Evolutionary conservation across 2,329 filamentous ascomycete species (phyloP).

Genomic region (Fonsecaea monophora): DNA sequence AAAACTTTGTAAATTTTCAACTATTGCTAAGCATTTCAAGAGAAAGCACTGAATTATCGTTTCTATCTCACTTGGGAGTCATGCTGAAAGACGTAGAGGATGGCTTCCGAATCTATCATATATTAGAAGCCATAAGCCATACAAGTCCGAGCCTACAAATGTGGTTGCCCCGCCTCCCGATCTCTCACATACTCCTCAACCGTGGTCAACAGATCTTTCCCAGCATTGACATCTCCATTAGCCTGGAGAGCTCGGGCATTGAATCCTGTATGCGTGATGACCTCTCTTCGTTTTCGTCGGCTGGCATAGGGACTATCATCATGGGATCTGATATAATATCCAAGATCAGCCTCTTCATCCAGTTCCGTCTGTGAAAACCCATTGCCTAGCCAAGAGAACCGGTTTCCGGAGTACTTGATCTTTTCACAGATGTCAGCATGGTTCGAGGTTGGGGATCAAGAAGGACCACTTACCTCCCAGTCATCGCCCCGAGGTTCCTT

Average conservation of each 20-base stretch:
- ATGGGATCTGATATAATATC: conserved; percentile 10
- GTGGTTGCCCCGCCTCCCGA: background rate
- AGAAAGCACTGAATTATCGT: background rate
- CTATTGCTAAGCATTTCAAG: background rate
- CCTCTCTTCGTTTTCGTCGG: conserved; percentile 8
- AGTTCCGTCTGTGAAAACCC: conserved; percentile 12
- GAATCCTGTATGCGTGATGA: conserved; percentile 10
- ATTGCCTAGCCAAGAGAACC: conserved; percentile 11
- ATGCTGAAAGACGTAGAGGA: background rate
- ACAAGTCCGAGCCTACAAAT: background rate
- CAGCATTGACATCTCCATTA: background rate
- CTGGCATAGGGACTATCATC: conserved; percentile 10
- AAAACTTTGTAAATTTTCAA: too few species aligned
- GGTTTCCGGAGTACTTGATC: conserved; percentile 13
- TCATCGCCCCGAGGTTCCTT: conserved; percentile 47
- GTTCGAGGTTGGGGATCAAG: background rate
- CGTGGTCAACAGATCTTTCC: background rate
- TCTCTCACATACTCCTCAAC: background rate
- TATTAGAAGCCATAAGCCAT: background rate
- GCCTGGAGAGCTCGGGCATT: conserved; percentile 2
- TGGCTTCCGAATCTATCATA: background rate
- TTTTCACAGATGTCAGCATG: background rate
- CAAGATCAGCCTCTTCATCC: conserved; percentile 2
- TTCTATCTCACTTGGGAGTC: background rate
- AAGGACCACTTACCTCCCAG: conserved; percentile 26